Percentiles rank a stretch among this genome's conserved stretches.
phyloP scores from a whole-genome alignment of 192 early-diverging fungal genomes.

The Powellomyces hirtus region DNA sequence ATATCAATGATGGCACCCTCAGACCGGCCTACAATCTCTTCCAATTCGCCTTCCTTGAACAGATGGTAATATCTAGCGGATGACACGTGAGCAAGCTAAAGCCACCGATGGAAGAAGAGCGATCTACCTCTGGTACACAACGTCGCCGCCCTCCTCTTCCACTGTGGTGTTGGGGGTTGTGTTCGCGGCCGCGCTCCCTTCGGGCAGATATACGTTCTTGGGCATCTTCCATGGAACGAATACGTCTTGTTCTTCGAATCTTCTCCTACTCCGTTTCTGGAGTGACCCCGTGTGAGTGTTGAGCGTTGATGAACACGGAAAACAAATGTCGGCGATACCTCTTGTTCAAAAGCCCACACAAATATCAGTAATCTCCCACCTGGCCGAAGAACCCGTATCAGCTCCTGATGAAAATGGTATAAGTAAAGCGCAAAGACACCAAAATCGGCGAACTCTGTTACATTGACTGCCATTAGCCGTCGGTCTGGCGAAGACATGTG shows the following conservation, averaged over 20 bases:
- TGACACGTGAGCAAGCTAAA: not conserved
- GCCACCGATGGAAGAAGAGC: not conserved
- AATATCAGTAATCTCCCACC: slow-evolving; percentile 78
- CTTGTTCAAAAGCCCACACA: slow-evolving; percentile 97
- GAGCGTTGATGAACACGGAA: not conserved
- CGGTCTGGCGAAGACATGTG: slow-evolving; percentile 83
- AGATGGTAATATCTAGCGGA: slow-evolving; percentile 83
- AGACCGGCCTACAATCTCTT: slow-evolving; percentile 57
- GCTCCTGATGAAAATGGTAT: slow-evolving; percentile 52
- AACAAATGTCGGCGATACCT: slow-evolving; percentile 23
- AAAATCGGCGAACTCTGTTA: too few species aligned
- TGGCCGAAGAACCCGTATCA: slow-evolving; percentile 69
- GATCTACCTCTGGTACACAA: slow-evolving; percentile 47
- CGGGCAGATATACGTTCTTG: slow-evolving; percentile 33
- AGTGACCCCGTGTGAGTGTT: not conserved
- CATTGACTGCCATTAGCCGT: slow-evolving; percentile 64
- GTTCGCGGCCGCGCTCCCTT: not conserved
- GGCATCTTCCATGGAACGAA: slow-evolving; percentile 91
- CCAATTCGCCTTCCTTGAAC: slow-evolving; percentile 84
- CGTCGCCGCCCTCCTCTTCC: slow-evolving; percentile 22
- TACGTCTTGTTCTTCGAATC: slow-evolving; percentile 88
- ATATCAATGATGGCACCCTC: slow-evolving; percentile 56
- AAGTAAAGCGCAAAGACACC: too few species aligned
- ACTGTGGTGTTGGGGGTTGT: not conserved
- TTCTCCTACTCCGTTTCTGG: slow-evolving; percentile 48